These are phyloP conservation scores for Globisporangium emineosum DNA, from an alignment of 352 stramenopile species.

Conservation along the genomic window DNA sequence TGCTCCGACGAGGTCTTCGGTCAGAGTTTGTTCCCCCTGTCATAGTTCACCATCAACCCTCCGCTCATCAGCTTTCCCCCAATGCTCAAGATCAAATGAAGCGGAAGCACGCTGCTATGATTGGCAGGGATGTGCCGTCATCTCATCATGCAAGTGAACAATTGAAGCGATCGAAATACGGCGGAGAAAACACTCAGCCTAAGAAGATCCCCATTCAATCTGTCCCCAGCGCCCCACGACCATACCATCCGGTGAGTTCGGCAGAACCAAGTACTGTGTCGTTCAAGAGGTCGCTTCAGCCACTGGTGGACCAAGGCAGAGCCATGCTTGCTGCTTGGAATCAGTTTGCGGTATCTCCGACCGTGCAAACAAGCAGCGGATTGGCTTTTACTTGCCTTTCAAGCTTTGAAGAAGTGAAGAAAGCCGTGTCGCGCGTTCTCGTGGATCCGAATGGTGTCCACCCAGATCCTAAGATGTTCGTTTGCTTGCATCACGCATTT, in stretches of 20 bases:
- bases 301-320: slow-evolving; percentile 59
- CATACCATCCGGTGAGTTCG: slow-evolving; percentile 8
- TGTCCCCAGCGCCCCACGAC: neutral
- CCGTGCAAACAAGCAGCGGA: slow-evolving; percentile 46
- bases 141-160: slow-evolving; percentile 11
- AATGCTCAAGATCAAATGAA: slow-evolving; percentile 21
- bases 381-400: slow-evolving; percentile 64
- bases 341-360: slow-evolving; percentile 54
- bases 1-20: slow-evolving; percentile 20
- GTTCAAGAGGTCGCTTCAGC: slow-evolving; percentile 58
- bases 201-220: slow-evolving; percentile 7
- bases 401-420: slow-evolving; percentile 81
- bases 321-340: slow-evolving; percentile 78
- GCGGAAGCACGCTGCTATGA: slow-evolving; percentile 14
- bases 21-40: slow-evolving; percentile 6
- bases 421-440: slow-evolving; percentile 62
- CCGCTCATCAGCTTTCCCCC: slow-evolving; percentile 7
- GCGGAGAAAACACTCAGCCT: neutral
- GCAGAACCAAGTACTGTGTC: slow-evolving; percentile 14
- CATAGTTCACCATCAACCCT: neutral
- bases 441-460: slow-evolving; percentile 36
- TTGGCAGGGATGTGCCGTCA: neutral
- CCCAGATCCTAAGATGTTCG: slow-evolving; percentile 62
- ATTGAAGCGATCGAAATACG: slow-evolving; percentile 18
- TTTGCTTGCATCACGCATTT: slow-evolving; percentile 78